phyloP scores from a whole-genome alignment of 2,329 filamentous ascomycete species.

The Hymenoscyphus fraxineus region DNA sequence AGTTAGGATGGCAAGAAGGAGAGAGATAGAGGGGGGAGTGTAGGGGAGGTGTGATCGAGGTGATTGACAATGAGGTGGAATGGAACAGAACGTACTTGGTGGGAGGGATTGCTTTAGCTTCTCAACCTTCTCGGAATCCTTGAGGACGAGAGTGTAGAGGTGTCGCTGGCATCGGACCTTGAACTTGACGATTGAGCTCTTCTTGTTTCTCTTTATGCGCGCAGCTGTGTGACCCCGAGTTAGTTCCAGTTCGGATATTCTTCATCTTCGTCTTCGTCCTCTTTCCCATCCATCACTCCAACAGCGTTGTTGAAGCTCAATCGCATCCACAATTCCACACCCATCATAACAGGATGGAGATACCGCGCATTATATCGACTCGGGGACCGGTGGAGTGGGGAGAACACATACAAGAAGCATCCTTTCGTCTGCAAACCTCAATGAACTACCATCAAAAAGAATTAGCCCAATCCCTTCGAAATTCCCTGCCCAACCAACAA shows the following conservation, averaged over 20 bases:
- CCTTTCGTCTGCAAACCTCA: slow-evolving; percentile 99
- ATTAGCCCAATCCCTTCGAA: not conserved
- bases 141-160: slow-evolving; percentile 97
- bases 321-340: not conserved
- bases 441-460: slow-evolving; percentile 67
- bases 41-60: too few relatives aligned
- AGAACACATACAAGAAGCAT: slow-evolving; percentile 87
- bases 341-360: not conserved
- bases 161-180: slow-evolving; percentile 98
- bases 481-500: not conserved
- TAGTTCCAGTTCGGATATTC: slow-evolving; percentile 1
- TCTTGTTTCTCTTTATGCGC: slow-evolving; percentile 94
- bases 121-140: slow-evolving; percentile 99
- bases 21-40: too few relatives aligned
- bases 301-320: not conserved
- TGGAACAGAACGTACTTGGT: slow-evolving; percentile 67
- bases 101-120: slow-evolving; percentile 99
- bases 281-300: not conserved
- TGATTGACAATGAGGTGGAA: not conserved
- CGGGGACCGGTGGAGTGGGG: not conserved
- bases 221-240: slow-evolving; percentile 55
- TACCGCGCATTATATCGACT: not conserved
- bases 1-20: too few relatives aligned
- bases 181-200: slow-evolving; percentile 96
- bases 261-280: not conserved